Evolutionary conservation across 129 eudicot genomes (phyloP).

Genomic region (Tagetes erecta): DNA sequence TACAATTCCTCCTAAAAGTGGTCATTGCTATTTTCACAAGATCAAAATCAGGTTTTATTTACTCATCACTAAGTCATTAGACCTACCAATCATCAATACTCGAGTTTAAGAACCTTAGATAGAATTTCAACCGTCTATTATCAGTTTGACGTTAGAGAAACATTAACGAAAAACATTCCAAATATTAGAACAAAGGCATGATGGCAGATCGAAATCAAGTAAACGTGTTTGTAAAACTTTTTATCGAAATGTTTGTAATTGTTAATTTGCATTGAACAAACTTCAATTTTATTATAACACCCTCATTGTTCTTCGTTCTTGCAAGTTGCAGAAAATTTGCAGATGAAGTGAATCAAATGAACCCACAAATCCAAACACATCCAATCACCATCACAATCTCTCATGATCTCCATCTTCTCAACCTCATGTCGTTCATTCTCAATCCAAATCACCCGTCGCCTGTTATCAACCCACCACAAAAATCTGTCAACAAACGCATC

Average conservation of each 20-base stretch:
- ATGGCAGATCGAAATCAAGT: not conserved
- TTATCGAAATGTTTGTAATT: not conserved
- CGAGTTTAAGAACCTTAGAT: too few relatives aligned
- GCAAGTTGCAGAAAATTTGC: not conserved
- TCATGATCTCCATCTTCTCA: constrained; percentile 34
- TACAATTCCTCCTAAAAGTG: not conserved
- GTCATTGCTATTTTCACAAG: not conserved
- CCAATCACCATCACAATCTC: constrained; percentile 3
- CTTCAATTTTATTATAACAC: too few relatives aligned
- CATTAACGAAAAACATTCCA: too few relatives aligned
- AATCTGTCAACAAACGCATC: constrained; percentile 8
- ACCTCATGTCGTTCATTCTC: constrained; percentile 37
- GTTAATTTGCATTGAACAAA: not conserved
- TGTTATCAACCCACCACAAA: constrained; percentile 33
- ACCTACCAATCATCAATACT: too few relatives aligned
- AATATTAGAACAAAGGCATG: too few relatives aligned
- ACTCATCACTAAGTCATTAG: too few relatives aligned
- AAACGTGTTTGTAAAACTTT: not conserved
- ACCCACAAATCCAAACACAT: not conserved
- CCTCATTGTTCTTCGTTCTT: not conserved
- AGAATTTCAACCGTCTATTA: too few relatives aligned
- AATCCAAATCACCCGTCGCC: constrained; percentile 25
- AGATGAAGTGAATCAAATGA: constrained; percentile 34
- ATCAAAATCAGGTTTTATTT: not conserved
- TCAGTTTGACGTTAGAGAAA: too few relatives aligned